These are phyloP conservation scores for Colletotrichum agaves DNA, from an alignment of 2,329 filamentous ascomycete species.

Conservation along the genomic window DNA sequence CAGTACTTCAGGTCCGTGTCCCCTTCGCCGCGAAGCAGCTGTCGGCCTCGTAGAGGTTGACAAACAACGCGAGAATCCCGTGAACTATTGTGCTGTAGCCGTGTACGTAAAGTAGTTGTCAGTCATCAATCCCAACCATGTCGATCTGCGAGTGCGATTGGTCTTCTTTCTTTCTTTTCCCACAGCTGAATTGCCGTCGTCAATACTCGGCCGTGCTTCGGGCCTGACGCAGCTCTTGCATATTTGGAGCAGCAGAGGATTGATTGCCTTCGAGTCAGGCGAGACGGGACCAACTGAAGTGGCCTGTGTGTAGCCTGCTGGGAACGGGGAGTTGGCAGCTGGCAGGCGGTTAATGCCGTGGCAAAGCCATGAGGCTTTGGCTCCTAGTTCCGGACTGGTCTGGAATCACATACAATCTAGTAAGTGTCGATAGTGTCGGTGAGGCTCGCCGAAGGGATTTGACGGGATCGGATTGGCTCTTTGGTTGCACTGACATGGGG, in stretches of 20 bases:
- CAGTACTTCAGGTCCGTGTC: conserved; percentile 10
- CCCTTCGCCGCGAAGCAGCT: not conserved
- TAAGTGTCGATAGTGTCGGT: conserved; percentile 4
- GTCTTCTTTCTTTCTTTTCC: not conserved
- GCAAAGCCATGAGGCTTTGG: not conserved
- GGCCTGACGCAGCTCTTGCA: conserved; percentile 14
- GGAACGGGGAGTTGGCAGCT: not conserved
- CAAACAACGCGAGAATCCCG: conserved; percentile 2
- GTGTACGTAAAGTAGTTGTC: not conserved
- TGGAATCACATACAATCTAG: not conserved
- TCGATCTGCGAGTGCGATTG: not conserved
- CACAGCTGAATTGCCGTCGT: not conserved
- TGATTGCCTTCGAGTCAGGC: conserved; percentile 24
- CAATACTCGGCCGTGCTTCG: conserved; percentile 15
- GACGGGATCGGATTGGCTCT: conserved; percentile 7
- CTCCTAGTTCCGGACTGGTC: not conserved
- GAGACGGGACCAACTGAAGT: not conserved
- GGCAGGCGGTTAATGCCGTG: not conserved
- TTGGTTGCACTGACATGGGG: conserved; percentile 15
- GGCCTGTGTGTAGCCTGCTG: not conserved
- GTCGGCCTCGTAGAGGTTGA: conserved; percentile 5
- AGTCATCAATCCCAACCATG: not conserved
- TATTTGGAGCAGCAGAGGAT: conserved; percentile 13
- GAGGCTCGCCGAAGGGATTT: conserved; percentile 15
- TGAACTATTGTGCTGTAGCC: not conserved